Percentiles rank a stretch among this genome's conserved stretches.
Evolutionary conservation across 208 protist genomes (phyloP).

Genomic region (Endotrypanum monterogeii): DNA sequence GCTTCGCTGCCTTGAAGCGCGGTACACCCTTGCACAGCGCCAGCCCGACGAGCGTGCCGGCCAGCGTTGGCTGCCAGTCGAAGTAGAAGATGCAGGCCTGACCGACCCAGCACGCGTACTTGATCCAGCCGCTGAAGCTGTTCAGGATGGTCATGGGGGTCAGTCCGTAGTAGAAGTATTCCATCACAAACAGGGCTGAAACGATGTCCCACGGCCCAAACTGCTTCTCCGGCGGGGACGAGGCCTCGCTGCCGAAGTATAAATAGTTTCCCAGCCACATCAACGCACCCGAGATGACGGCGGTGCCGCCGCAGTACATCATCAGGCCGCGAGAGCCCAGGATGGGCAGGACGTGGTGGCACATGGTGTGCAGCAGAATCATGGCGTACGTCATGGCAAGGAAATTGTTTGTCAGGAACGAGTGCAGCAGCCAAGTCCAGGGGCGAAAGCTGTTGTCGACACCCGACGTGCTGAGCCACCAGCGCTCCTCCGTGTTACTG

Average conservation of each 20-base stretch:
- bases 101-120: constrained; percentile 88
- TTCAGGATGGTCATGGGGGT: constrained; percentile 72
- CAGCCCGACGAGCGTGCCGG: constrained; percentile 70
- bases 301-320: constrained; percentile 61
- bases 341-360: constrained; percentile 71
- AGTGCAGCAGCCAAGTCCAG: constrained; percentile 82
- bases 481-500: constrained; percentile 79
- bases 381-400: constrained; percentile 89
- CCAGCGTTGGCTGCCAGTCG: constrained; percentile 88
- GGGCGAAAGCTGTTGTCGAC: constrained; percentile 74
- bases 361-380: constrained; percentile 89
- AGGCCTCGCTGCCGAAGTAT: constrained; percentile 40
- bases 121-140: constrained; percentile 89
- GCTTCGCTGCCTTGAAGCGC: constrained; percentile 46
- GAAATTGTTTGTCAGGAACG: constrained; percentile 90
- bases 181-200: constrained; percentile 79
- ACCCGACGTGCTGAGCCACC: constrained; percentile 82
- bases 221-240: constrained; percentile 73
- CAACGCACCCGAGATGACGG: constrained; percentile 71
- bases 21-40: constrained; percentile 75
- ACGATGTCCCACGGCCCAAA: constrained; percentile 92
- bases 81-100: constrained; percentile 87
- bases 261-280: constrained; percentile 74
- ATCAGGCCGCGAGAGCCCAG: constrained; percentile 68
- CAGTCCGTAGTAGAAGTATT: constrained; percentile 76